A percentile compares a stretch with the other conserved stretches of the same genome.
phyloP scores from a whole-genome alignment of 2,329 filamentous ascomycete genomes.

The Zelopaecilomyces penicillatus region DNA sequence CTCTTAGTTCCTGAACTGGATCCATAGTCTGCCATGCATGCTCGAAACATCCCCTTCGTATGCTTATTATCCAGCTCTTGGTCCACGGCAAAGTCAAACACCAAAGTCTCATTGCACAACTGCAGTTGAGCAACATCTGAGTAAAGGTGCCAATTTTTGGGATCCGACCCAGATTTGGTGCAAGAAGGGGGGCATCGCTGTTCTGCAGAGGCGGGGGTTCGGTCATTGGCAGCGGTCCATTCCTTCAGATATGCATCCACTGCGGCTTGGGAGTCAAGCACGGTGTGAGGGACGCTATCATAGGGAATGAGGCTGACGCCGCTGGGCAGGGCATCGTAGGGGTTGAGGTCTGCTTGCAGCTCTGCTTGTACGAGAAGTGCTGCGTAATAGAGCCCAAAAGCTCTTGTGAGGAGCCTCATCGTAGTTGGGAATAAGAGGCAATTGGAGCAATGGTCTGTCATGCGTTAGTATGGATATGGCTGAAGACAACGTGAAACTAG shows the following conservation, averaged over 20 bases:
- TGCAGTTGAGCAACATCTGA: conserved; percentile 3
- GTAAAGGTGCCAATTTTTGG: background rate
- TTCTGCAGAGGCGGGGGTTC: background rate
- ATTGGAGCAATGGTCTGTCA: no score
- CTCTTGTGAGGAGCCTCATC: no score
- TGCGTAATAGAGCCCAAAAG: no score
- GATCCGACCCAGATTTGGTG: background rate
- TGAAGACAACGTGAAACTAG: no score
- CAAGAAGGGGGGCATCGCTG: background rate
- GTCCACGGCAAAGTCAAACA: background rate
- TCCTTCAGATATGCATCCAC: background rate
- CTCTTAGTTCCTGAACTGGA: background rate
- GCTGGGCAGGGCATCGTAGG: no score
- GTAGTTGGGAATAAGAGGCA: no score
- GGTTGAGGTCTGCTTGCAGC: no score
- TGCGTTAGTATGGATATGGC: no score
- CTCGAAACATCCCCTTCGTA: background rate
- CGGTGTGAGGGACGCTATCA: no score
- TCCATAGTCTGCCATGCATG: background rate
- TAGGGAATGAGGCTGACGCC: no score
- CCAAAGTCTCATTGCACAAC: conserved; percentile 8
- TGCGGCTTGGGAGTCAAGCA: no score
- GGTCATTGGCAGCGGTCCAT: conserved; percentile 1
- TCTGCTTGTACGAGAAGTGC: no score
- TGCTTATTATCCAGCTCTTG: background rate